Evolutionary conservation across 2,329 filamentous ascomycete genomes (phyloP).

Genomic region (Trichoderma sp.): DNA sequence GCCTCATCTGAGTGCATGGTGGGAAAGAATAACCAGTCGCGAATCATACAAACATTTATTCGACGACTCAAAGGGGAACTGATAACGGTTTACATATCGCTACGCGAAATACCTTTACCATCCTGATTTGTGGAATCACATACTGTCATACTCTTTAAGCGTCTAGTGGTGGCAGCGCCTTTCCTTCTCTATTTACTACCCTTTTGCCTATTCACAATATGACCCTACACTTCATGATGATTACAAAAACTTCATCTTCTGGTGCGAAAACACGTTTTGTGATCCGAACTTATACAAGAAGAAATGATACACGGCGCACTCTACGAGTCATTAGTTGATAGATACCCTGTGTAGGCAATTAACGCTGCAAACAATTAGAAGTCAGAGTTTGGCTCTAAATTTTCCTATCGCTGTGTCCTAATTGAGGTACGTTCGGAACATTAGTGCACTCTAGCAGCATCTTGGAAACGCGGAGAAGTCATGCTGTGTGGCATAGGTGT

Average conservation of each 20-base stretch:
- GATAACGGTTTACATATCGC: not conserved
- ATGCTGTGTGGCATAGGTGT: not conserved
- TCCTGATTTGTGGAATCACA: not conserved
- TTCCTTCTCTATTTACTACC: not conserved
- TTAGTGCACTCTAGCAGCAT: not conserved
- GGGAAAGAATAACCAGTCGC: not conserved
- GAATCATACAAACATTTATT: not conserved
- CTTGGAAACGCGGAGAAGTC: not conserved
- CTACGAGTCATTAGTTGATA: not conserved
- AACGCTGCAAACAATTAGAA: not conserved
- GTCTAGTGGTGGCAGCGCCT: not conserved
- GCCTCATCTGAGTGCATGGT: not conserved
- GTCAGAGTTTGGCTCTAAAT: not conserved
- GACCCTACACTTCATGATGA: not conserved
- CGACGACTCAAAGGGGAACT: not conserved
- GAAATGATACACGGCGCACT: not conserved
- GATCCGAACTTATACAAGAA: not conserved
- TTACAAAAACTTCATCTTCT: not conserved
- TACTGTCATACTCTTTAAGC: not conserved
- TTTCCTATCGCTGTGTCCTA: not conserved
- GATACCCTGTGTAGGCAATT: not conserved
- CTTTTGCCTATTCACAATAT: not conserved
- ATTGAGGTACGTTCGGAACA: not conserved
- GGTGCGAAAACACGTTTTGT: not conserved
- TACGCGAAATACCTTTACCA: too few species aligned